Evolutionary conservation across 176 grass and related monocot genomes (phyloP).

Genomic region (Coix lacrymajobi): DNA sequence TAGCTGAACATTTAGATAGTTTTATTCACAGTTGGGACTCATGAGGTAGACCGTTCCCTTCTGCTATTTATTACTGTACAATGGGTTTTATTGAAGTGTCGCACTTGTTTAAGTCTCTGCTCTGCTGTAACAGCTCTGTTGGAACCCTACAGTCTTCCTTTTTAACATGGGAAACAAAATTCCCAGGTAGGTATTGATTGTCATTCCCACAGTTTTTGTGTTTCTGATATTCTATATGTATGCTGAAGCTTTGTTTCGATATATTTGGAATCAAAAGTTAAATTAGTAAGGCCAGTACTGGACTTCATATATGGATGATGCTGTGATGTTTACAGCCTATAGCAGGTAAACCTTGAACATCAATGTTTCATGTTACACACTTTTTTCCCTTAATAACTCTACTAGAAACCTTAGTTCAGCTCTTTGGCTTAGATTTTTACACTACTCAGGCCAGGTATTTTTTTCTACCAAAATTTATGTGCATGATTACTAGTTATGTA

Average conservation of each 20-base stretch:
- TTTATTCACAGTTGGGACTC: conserved; percentile 50
- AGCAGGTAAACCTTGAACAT: conserved; percentile 56
- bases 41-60: conserved; percentile 83
- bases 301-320: conserved; percentile 45
- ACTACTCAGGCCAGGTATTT: background rate
- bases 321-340: conserved; percentile 45
- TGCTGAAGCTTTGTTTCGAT: conserved; percentile 33
- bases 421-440: conserved; percentile 4
- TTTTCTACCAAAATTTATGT: background rate
- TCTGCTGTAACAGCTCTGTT: conserved; percentile 84
- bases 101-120: conserved; percentile 49
- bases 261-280: conserved; percentile 23
- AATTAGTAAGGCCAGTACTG: conserved; percentile 40
- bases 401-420: background rate
- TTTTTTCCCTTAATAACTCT: background rate
- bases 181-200: conserved; percentile 74
- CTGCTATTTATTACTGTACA: conserved; percentile 41
- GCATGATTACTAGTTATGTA: background rate
- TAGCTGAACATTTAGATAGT: conserved; percentile 60
- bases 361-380: conserved; percentile 12
- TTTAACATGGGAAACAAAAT: conserved; percentile 62
- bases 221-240: conserved; percentile 33
- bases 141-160: conserved; percentile 55
- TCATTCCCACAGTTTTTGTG: conserved; percentile 36
- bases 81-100: conserved; percentile 58